Evolutionary conservation across 2,329 filamentous ascomycete species (phyloP).

Genomic region (Pyricularia pennisetigena): DNA sequence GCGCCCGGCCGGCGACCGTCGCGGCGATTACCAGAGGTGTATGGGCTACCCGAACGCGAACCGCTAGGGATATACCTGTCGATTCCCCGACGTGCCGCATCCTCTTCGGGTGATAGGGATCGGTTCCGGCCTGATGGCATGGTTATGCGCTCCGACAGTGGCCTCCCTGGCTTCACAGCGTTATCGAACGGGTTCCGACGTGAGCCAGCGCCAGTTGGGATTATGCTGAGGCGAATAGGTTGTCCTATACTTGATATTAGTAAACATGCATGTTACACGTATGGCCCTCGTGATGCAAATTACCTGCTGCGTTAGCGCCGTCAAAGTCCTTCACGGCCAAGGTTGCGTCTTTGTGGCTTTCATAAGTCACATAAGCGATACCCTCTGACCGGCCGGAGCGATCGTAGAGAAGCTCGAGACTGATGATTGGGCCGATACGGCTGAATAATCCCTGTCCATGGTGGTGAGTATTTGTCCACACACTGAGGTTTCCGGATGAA

Average conservation of each 20-base stretch:
- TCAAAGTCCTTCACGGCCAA: slow-evolving; percentile 73
- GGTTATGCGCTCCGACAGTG: slow-evolving; percentile 53
- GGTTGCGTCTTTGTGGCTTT: slow-evolving; percentile 58
- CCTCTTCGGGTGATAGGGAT: slow-evolving; percentile 47
- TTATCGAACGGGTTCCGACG: slow-evolving; percentile 43
- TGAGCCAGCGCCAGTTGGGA: slow-evolving; percentile 38
- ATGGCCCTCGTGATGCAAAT: slow-evolving; percentile 6
- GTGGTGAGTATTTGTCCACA: slow-evolving; percentile 14
- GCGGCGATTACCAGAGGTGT: slow-evolving; percentile 24
- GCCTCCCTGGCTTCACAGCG: slow-evolving; percentile 42
- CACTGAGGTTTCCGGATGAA: background rate
- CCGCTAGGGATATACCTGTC: slow-evolving; percentile 69
- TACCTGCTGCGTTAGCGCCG: slow-evolving; percentile 80
- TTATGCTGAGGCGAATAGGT: slow-evolving; percentile 64
- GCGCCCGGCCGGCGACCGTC: slow-evolving; percentile 36
- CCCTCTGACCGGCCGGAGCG: slow-evolving; percentile 82
- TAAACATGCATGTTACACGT: background rate
- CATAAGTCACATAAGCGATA: slow-evolving; percentile 75
- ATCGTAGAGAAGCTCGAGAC: slow-evolving; percentile 70
- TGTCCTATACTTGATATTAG: slow-evolving; percentile 41
- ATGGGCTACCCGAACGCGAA: slow-evolving; percentile 49
- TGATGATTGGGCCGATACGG: slow-evolving; percentile 62
- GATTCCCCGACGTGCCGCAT: slow-evolving; percentile 55
- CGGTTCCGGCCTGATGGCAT: slow-evolving; percentile 48
- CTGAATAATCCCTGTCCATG: slow-evolving; percentile 63